Evolutionary conservation across 371 early-diverging fungal species (phyloP), one percentile per base, ranked within the genome.

Genomic region (Rhizopus arrhizus): DNA sequence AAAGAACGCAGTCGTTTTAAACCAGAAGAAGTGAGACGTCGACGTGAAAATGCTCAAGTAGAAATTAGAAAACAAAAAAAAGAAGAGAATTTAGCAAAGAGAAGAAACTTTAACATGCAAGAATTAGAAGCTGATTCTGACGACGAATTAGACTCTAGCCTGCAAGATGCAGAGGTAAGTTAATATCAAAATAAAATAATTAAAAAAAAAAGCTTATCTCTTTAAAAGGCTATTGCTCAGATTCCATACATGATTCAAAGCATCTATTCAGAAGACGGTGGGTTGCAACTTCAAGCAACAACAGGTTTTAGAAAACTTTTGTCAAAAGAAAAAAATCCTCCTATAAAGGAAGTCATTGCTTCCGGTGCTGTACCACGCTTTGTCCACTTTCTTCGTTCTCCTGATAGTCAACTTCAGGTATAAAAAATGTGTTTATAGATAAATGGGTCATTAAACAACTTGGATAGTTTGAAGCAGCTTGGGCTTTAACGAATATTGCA

Each of bases 401-500:
- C 78, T 28, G 83, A 96, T 75, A 73, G 90, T 6, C 73, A 91
- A 48, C 85, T 96, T 63, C 98, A 96, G 89, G 97, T 95, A 85
- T 62, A 68, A 57, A 33, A 3, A 43, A 15, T 15, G 34, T 9
- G 32, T n/a, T n/a, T 16, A 38, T 28, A 43, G 13, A 38, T 2
- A 31, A 52, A 16, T 5, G 11, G 32, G 7, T 22, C 11, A 22
- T 22, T 22, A 22, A 22, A 0, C 22, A 22, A 22, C 58, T 62
- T 32, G 4, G 55, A 36, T 84, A 97, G 93, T 97, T 99, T 75
- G 99, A 99, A 80, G 93, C 99, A 57, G 99, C 99, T 13, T 99
- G 99, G 99, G 99, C 98, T 40, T 83, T 99, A 64, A 99, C 99
- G 60, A 99, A 99, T 81, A 99, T 99, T 75, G 99, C 99, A 13